Evolutionary conservation across 768 basidiomycete species (phyloP).

Genomic region (Tricholoma saponaceum): DNA sequence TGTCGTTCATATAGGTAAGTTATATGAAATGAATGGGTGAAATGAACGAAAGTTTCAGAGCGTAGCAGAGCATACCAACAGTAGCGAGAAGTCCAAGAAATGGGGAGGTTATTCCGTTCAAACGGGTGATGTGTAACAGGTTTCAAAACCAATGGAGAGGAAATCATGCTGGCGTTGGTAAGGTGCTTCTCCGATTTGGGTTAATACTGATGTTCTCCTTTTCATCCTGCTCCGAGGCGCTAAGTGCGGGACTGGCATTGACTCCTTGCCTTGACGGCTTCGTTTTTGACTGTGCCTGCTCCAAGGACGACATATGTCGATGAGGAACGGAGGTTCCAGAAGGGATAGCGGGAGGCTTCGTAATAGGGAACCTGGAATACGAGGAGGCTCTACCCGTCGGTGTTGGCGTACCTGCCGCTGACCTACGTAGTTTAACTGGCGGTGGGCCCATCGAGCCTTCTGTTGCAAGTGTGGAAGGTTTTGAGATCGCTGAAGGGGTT

Average conservation of each 20-base stretch:
- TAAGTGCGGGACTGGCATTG: slow-evolving; percentile 33
- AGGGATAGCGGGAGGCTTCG: slow-evolving; percentile 24
- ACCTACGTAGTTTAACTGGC: slow-evolving; percentile 32
- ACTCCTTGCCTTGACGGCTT: slow-evolving; percentile 28
- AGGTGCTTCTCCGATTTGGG: slow-evolving; percentile 26
- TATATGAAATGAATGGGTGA: neutral
- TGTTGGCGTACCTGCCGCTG: slow-evolving; percentile 35
- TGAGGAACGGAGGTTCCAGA: slow-evolving; percentile 29
- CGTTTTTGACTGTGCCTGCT: slow-evolving; percentile 29
- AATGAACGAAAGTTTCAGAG: neutral
- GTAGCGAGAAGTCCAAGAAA: neutral
- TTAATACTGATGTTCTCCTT: slow-evolving; percentile 52
- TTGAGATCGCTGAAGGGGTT: slow-evolving; percentile 9
- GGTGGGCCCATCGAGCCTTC: slow-evolving; percentile 54
- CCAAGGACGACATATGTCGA: slow-evolving; percentile 30
- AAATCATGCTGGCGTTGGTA: slow-evolving; percentile 27
- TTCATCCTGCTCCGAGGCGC: slow-evolving; percentile 43
- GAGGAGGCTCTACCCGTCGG: slow-evolving; percentile 31
- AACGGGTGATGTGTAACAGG: neutral
- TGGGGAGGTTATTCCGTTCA: neutral
- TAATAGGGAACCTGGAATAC: slow-evolving; percentile 28
- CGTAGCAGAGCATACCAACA: neutral
- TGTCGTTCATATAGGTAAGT: neutral
- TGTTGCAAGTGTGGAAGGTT: slow-evolving; percentile 12
- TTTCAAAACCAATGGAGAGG: no score